A percentile compares a stretch with the other conserved stretches of the same genome.
These are phyloP conservation scores for Anaeromyces robustus DNA, from an alignment of 192 early-diverging fungal genomes.

Conservation along the genomic window DNA sequence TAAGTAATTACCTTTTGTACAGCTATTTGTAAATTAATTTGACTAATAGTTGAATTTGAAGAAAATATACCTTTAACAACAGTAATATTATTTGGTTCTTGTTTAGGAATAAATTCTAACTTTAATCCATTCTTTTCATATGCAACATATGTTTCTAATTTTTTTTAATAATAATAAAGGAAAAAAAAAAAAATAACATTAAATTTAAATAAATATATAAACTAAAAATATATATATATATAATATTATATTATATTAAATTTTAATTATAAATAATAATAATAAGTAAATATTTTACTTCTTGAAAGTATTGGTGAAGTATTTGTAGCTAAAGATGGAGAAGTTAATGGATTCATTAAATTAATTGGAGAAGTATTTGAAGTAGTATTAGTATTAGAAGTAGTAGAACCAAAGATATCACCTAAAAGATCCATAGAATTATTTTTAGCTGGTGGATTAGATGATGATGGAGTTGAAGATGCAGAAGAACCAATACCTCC, in stretches of 20 bases:
- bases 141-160: conserved; percentile 25
- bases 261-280: too few relatives aligned
- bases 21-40: conserved; percentile 70
- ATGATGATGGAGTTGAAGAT: conserved; percentile 11
- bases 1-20: conserved; percentile 56
- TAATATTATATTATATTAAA: too few relatives aligned
- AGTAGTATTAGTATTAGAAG: conserved; percentile 11
- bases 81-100: conserved; percentile 47
- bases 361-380: background rate
- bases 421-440: conserved; percentile 68
- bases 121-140: conserved; percentile 67
- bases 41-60: conserved; percentile 54
- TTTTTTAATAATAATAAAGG: conserved; percentile 8
- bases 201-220: too few relatives aligned
- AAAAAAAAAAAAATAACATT: conserved; percentile 11
- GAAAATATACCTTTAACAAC: conserved; percentile 38
- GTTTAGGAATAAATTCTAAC: conserved; percentile 33
- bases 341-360: background rate
- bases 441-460: conserved; percentile 10
- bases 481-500: conserved; percentile 12
- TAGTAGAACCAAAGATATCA: conserved; percentile 21
- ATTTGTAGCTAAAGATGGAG: background rate
- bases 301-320: background rate
- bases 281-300: background rate
- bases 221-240: too few relatives aligned